Conservation (phyloP, 2,329 filamentous ascomycete genomes). For the Esteya vermicola region DNA sequence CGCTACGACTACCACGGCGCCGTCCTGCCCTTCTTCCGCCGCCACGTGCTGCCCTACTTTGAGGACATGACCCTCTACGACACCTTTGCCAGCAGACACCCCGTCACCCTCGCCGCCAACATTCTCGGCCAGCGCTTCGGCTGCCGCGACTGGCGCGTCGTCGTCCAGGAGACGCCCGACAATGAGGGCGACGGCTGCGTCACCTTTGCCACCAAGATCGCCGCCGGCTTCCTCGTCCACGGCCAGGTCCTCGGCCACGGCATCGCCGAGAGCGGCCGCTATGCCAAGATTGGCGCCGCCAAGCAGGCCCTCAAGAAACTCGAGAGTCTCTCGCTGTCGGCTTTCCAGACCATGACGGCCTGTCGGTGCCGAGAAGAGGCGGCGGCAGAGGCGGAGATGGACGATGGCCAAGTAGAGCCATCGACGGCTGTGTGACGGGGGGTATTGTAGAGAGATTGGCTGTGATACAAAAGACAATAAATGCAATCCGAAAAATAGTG, state of each 20-base stretch:
- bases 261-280: conserved; percentile 48
- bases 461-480: too few relatives aligned
- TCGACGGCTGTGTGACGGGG: not conserved
- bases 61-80: conserved; percentile 79
- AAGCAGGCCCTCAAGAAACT: conserved; percentile 39
- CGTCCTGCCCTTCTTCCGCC: conserved; percentile 65
- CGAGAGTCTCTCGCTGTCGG: conserved; percentile 27
- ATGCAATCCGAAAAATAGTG: too few relatives aligned
- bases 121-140: conserved; percentile 49
- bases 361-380: conserved; percentile 42
- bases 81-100: conserved; percentile 73
- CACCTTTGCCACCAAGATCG: conserved; percentile 26
- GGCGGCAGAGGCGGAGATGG: not conserved
- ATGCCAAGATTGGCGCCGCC: conserved; percentile 58
- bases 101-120: conserved; percentile 57
- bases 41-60: conserved; percentile 64
- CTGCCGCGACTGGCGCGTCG: conserved; percentile 46
- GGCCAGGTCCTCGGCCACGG: conserved; percentile 49
- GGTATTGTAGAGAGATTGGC: too few relatives aligned
- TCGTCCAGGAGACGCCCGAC: conserved; percentile 33
- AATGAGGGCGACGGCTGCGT: conserved; percentile 16
- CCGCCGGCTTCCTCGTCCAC: conserved; percentile 68
- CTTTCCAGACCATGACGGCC: conserved; percentile 44
- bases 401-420: not conserved
- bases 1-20: conserved; percentile 63